Evolutionary conservation across 352 stramenopile genomes (phyloP).

Genomic region (Globisporangium spinosum): DNA sequence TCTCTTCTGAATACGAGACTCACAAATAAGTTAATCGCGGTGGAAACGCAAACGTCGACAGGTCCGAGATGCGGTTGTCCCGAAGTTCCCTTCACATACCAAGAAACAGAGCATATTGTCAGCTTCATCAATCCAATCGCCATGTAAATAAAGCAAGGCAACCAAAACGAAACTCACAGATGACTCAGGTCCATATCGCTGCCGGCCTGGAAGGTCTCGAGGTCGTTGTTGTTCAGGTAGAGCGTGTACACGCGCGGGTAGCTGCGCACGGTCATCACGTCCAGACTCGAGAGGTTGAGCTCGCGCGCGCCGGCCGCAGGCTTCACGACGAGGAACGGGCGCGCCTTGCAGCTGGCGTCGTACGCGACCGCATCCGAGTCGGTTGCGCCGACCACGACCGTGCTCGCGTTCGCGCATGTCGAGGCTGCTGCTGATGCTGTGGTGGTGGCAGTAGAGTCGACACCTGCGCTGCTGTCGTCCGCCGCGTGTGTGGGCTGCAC

Average conservation of each 20-base stretch:
- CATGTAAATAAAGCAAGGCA: not conserved
- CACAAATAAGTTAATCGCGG: constrained; percentile 15
- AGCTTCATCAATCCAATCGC: not conserved
- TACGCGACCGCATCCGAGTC: constrained; percentile 52
- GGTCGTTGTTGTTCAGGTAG: not conserved
- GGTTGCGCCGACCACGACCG: constrained; percentile 33
- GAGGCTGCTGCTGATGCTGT: constrained; percentile 18
- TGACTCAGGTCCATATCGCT: constrained; percentile 6
- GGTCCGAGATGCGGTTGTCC: constrained; percentile 13
- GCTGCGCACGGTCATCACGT: constrained; percentile 37
- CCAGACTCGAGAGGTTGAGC: constrained; percentile 65
- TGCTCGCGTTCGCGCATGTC: constrained; percentile 35
- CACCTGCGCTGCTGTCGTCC: not conserved
- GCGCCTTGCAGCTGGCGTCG: constrained; percentile 37
- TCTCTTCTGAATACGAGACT: constrained; percentile 3
- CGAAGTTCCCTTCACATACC: constrained; percentile 9
- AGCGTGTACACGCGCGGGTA: constrained; percentile 48
- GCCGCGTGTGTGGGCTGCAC: not conserved
- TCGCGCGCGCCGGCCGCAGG: constrained; percentile 28
- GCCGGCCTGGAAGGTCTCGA: not conserved
- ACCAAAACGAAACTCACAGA: not conserved
- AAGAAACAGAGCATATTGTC: not conserved
- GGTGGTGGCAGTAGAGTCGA: not conserved
- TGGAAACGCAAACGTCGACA: constrained; percentile 8
- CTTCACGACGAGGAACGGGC: constrained; percentile 37